Base-by-base conservation (phyloP, 2,329 filamentous ascomycete species). In the Drechslera avenae region DNA sequence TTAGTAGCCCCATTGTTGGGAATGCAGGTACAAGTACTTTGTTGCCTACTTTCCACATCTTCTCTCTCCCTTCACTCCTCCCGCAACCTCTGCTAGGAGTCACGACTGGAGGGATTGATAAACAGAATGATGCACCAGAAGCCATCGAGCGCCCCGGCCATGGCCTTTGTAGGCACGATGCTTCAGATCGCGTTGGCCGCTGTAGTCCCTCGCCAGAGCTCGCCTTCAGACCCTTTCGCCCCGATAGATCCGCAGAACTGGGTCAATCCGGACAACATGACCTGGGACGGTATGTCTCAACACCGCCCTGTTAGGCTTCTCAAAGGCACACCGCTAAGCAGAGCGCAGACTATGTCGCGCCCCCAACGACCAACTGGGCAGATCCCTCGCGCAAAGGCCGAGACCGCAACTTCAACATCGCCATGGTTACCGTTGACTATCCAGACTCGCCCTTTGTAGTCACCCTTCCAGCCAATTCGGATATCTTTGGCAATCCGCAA, bases 191-290 rank as follows among this genome's bases (percentile, higher is more conserved):
- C 43, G 10, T 52, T 54, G 12, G 60, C 60, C 36, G 60, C 62
- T 21, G 49, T 62, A 3, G 36, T 57, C 12, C 46, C 54, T 14
- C 51, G 54, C 32, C 46, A 53, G 12, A 56, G 42, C 17, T 26
- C 46, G 13, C 51, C 56, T 18, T 57, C 53, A 14, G 73, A 79
- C 36, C 79, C 80, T 0, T 83, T 83, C 57, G 68, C 73, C 13
- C 69, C 79, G 3, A 72, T 83, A 30, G 81, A 83, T 57, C 74
- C 75, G 32, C 81, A 83, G 61, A 74, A 78, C 28, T 81, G 79
- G 77, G 77, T 79, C 6, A 81, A 81, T 50, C 79, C 79, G 0
- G 79, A 81, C 54, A 76, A 80, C 62, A 81, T 82, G 79, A 81
- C 78, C 10, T 62, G 59, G 59, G 41, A 45, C 17, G 51, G 43